These are phyloP conservation scores for Sporothrix protearum DNA, from an alignment of 2,329 filamentous ascomycete species.

Conservation along the genomic window DNA sequence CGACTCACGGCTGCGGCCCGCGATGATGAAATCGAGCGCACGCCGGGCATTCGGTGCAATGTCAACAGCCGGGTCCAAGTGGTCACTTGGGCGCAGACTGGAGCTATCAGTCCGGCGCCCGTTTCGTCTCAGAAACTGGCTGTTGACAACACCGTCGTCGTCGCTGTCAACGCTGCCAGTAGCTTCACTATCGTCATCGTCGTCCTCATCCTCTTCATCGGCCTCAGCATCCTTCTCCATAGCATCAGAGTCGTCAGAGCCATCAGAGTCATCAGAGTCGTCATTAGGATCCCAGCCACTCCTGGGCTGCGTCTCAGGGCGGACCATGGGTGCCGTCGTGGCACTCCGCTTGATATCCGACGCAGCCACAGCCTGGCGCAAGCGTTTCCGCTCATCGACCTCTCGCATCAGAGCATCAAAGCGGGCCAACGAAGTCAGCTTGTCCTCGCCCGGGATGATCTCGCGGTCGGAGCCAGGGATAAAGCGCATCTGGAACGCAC, in stretches of 20 bases:
- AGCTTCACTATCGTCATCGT: slow-evolving; percentile 18
- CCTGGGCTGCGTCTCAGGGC: slow-evolving; percentile 38
- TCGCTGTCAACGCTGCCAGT: background rate
- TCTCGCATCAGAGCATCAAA: slow-evolving; percentile 65
- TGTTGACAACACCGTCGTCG: slow-evolving; percentile 25
- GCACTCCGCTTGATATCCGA: slow-evolving; percentile 27
- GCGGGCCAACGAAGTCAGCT: slow-evolving; percentile 60
- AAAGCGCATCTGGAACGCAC: slow-evolving; percentile 60
- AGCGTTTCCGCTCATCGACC: slow-evolving; percentile 46
- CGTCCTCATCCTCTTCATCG: slow-evolving; percentile 29
- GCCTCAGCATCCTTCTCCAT: slow-evolving; percentile 34
- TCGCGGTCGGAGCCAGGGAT: slow-evolving; percentile 59
- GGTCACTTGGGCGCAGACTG: background rate
- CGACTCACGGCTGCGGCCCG: slow-evolving; percentile 40
- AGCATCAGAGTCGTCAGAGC: slow-evolving; percentile 42
- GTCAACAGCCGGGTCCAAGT: slow-evolving; percentile 23
- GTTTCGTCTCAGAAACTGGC: background rate
- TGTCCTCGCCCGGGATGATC: slow-evolving; percentile 53
- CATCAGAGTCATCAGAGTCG: slow-evolving; percentile 42
- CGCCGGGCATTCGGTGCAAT: slow-evolving; percentile 49
- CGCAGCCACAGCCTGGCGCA: slow-evolving; percentile 41
- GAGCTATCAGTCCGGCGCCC: slow-evolving; percentile 14
- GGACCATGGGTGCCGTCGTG: slow-evolving; percentile 25
- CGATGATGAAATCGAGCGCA: slow-evolving; percentile 51
- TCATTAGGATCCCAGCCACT: slow-evolving; percentile 53